phyloP scores from a whole-genome alignment of 179 eudicot genomes.

The Nepenthes alata region DNA sequence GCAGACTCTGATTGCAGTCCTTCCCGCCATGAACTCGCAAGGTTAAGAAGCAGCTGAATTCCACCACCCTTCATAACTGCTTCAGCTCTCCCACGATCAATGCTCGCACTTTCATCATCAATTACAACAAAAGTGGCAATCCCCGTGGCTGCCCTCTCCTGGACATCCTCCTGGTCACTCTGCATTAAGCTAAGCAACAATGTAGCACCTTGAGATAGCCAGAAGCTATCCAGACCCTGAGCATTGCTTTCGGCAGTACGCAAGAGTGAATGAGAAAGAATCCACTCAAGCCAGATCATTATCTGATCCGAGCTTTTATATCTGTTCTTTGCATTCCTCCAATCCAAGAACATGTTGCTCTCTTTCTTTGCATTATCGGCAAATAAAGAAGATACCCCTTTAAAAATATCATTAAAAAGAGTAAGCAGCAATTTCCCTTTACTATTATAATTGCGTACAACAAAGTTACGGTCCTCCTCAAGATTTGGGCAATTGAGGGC shows the following conservation, averaged over 20 bases:
- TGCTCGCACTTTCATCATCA: conserved; percentile 88
- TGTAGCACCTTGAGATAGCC: conserved; percentile 83
- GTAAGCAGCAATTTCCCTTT: conserved; percentile 60
- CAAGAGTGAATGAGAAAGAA: conserved; percentile 69
- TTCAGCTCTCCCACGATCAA: conserved; percentile 80
- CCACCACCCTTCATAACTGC: conserved; percentile 90
- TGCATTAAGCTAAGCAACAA: conserved; percentile 72
- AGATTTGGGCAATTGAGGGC: conserved; percentile 63
- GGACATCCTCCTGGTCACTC: conserved; percentile 93
- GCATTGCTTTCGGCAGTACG: conserved; percentile 85
- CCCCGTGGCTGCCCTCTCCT: conserved; percentile 91
- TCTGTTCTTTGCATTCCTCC: conserved; percentile 45
- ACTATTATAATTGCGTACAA: conserved; percentile 19
- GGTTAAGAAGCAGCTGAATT: conserved; percentile 65
- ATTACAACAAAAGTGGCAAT: conserved; percentile 95
- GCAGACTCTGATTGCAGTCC: conserved; percentile 95
- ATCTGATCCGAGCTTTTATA: conserved; percentile 45
- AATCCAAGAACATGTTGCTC: conserved; percentile 48
- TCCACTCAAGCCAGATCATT: conserved; percentile 90
- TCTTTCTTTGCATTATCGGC: conserved; percentile 45
- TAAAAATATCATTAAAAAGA: conserved; percentile 43
- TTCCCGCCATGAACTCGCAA: conserved; percentile 84
- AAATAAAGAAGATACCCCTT: conserved; percentile 52
- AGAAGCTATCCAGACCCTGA: conserved; percentile 69
- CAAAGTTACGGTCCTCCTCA: conserved; percentile 51